Percentiles rank a stretch among this genome's conserved stretches.
Evolutionary conservation across 306 rosid species (phyloP).

Genomic region (Quercus parvula): DNA sequence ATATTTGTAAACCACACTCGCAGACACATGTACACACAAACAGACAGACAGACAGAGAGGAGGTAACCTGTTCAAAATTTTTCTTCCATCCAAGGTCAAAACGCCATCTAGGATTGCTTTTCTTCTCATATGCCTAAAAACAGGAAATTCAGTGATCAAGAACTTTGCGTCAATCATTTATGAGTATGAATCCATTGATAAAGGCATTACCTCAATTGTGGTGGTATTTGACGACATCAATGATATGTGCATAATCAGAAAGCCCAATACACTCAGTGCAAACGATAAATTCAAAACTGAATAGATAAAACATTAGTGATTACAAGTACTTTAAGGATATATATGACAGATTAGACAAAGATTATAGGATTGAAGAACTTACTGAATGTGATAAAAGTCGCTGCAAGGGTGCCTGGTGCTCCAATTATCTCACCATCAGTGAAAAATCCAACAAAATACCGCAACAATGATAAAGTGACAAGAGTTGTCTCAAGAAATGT

Average conservation of each 20-base stretch:
- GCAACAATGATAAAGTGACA: constrained; percentile 59
- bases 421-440: constrained; percentile 55
- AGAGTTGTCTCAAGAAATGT: constrained; percentile 68
- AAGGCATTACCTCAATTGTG: constrained; percentile 60
- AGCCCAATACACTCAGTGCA: constrained; percentile 60
- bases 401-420: constrained; percentile 49
- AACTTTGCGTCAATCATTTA: constrained; percentile 6
- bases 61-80: constrained; percentile 63
- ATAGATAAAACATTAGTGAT: constrained; percentile 12
- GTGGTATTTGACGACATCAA: constrained; percentile 63
- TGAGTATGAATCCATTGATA: constrained; percentile 8
- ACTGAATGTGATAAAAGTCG: constrained; percentile 68
- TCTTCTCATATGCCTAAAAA: constrained; percentile 67
- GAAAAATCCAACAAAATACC: constrained; percentile 57
- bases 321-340: constrained; percentile 6
- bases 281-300: constrained; percentile 73
- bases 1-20: background rate
- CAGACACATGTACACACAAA: background rate
- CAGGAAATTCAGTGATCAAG: constrained; percentile 3
- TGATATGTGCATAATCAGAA: constrained; percentile 61
- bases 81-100: constrained; percentile 64
- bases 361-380: constrained; percentile 24
- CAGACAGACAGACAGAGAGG: constrained; percentile 3
- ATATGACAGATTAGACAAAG: background rate
- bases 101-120: constrained; percentile 44